Evolutionary conservation across 2,329 filamentous ascomycete species (phyloP).

Genomic region (Fusarium sp.): DNA sequence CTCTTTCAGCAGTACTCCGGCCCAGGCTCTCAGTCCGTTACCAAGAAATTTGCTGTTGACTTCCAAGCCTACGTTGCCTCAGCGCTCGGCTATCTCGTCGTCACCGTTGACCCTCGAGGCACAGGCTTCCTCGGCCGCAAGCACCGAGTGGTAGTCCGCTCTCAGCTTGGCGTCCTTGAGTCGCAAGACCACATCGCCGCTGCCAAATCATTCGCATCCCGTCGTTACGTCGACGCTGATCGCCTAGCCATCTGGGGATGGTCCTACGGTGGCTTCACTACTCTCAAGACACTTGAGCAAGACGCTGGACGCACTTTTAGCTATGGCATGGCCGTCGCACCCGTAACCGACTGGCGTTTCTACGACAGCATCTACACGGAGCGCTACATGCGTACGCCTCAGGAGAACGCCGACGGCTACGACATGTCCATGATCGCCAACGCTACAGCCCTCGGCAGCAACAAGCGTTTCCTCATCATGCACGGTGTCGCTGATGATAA

Average conservation of each 20-base stretch:
- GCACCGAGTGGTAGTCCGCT: slow-evolving; percentile 83
- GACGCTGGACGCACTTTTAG: slow-evolving; percentile 91
- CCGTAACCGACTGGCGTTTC: slow-evolving; percentile 97
- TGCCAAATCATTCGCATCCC: slow-evolving; percentile 83
- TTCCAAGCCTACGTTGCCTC: slow-evolving; percentile 92
- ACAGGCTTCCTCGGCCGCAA: slow-evolving; percentile 91
- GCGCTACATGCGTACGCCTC: slow-evolving; percentile 95
- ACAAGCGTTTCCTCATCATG: slow-evolving; percentile 92
- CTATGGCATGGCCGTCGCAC: slow-evolving; percentile 98
- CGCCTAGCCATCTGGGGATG: slow-evolving; percentile 97
- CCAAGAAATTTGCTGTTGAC: slow-evolving; percentile 83
- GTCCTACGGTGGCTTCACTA: slow-evolving; percentile 96
- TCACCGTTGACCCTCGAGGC: slow-evolving; percentile 93
- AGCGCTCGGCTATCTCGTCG: slow-evolving; percentile 88
- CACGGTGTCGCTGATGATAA: slow-evolving; percentile 98
- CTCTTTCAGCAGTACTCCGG: slow-evolving; percentile 96
- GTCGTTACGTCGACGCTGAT: slow-evolving; percentile 83
- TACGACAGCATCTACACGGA: slow-evolving; percentile 97
- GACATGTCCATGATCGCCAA: slow-evolving; percentile 79
- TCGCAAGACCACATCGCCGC: slow-evolving; percentile 91
- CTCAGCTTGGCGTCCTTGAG: slow-evolving; percentile 86
- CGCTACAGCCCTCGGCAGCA: slow-evolving; percentile 76
- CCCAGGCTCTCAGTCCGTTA: slow-evolving; percentile 89
- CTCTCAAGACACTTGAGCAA: slow-evolving; percentile 91
- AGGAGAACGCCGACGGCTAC: slow-evolving; percentile 84